Base-by-base conservation (phyloP, 495 filamentous ascomycete species). In the Talaromyces wortmannii region DNA sequence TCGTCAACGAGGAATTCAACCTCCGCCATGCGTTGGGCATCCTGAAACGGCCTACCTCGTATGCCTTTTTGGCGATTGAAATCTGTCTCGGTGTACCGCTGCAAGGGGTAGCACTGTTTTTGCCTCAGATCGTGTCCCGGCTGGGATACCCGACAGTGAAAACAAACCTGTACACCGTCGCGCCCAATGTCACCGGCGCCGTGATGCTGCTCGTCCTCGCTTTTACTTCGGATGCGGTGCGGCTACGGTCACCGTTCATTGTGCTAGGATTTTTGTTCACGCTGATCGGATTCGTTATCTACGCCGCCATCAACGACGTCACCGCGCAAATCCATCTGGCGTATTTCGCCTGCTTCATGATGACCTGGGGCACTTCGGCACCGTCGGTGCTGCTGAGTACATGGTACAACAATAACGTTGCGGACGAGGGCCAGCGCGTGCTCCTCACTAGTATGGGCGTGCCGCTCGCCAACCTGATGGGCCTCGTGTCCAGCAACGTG, bases 321-420 rank as follows among this genome's bases (percentile, higher is more conserved):
- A 57, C 79, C 54, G 55, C 64, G 1, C 66, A 84, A 33, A 67
- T 83, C 10, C 75, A 81, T 31, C 74, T 90, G 3, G 87, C 86
- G 3, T 92, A 92, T 55, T 91, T 88, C 53, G 85, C 87, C 10
- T 81, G 77, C 17, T 92, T 91, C 65, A 89, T 91, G 85, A 90
- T 92, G 86, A 85, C 82, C 13, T 91, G 88, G 86, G 78, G 78
- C 12, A 81, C 79, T 2, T 77, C 72, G 0, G 77, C 78, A 1
- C 78, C 78, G 2, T 79, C 76, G 0, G 78, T 82, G 4, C 63
- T 82, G 7, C 67, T 81, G 0, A 75, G 73, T 56, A 69, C 67
- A 15, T 86, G 83, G 87, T 89, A 88, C 63, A 90, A 88, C 63
- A 92, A 92, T 72, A 92, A 92, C 55, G 78, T 87, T 15, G 85